phyloP scores from a whole-genome alignment of 768 basidiomycete genomes.

The Fomitopsis pulvina region DNA sequence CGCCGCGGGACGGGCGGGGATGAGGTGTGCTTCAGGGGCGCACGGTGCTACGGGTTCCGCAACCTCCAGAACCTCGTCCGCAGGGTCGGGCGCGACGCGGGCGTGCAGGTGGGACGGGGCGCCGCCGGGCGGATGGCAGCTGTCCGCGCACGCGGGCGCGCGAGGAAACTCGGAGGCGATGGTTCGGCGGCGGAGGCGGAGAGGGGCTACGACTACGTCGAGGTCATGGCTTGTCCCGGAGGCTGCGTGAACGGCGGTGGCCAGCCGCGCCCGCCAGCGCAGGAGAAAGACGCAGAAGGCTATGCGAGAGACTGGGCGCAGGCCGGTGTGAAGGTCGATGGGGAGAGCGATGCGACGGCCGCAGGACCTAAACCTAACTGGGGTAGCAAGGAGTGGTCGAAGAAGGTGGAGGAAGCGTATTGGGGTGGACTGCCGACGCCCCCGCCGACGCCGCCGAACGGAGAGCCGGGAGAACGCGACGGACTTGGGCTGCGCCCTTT shows the following conservation, averaged over 20 bases:
- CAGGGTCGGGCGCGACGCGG: conserved; percentile 82
- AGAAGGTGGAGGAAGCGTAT: conserved; percentile 75
- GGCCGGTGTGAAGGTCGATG: conserved; percentile 37
- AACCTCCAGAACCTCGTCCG: conserved; percentile 96
- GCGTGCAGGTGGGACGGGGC: conserved; percentile 66
- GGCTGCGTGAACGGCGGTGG: conserved; percentile 98
- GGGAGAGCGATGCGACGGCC: conserved; percentile 10
- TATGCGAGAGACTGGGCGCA: conserved; percentile 57
- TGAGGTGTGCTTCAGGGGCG: conserved; percentile 82
- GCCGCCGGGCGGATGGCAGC: conserved; percentile 46
- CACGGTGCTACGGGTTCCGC: conserved; percentile 94
- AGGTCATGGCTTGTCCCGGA: conserved; percentile 98
- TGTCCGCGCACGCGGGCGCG: conserved; percentile 17
- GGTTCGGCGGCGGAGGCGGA: conserved; percentile 31
- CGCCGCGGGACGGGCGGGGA: conserved; percentile 35
- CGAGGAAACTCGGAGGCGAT: conserved; percentile 20
- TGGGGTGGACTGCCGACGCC: conserved; percentile 54
- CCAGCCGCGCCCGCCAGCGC: conserved; percentile 42
- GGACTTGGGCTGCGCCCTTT: not conserved
- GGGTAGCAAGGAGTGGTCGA: conserved; percentile 81
- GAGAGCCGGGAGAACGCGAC: not conserved
- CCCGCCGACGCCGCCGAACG: conserved; percentile 32
- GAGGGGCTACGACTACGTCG: conserved; percentile 78
- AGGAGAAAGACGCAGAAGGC: conserved; percentile 52
- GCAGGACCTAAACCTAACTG: conserved; percentile 49